Percentiles rank a stretch among this genome's conserved stretches.
Evolutionary conservation across 495 filamentous ascomycete species (phyloP).

Genomic region (Chaetomium cochliodes): DNA sequence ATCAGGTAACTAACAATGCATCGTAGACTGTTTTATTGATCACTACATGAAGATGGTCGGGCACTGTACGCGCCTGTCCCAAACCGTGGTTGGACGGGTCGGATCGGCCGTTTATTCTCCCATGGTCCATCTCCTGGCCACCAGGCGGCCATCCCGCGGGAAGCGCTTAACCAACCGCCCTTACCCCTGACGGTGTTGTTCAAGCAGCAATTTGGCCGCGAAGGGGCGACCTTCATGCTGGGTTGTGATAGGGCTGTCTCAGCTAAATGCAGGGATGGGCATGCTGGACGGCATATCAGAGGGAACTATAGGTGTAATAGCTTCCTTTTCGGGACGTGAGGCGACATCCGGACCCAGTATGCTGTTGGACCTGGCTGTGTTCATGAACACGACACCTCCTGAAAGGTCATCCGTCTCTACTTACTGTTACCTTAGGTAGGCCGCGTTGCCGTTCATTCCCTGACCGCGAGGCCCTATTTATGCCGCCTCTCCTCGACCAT

Average conservation of each 20-base stretch:
- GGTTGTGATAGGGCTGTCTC: neutral
- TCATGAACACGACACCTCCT: neutral
- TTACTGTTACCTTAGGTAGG: neutral
- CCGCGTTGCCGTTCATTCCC: neutral
- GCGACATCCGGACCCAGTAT: constrained; percentile 1
- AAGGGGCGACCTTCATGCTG: neutral
- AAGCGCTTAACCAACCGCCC: neutral
- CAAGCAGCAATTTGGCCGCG: neutral
- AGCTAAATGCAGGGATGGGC: constrained; percentile 3
- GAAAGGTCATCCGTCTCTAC: neutral
- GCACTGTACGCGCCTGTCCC: neutral
- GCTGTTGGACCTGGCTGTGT: neutral
- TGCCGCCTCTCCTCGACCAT: neutral
- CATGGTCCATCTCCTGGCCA: neutral
- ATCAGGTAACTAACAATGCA: neutral
- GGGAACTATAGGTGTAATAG: neutral
- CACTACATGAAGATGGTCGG: neutral
- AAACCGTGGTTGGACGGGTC: neutral
- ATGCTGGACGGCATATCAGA: neutral
- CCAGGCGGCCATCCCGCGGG: neutral
- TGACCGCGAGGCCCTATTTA: constrained; percentile 3
- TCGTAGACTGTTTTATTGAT: neutral
- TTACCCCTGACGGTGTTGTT: constrained; percentile 3
- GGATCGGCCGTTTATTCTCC: neutral
- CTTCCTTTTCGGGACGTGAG: constrained; percentile 12